phyloP scores from a whole-genome alignment of 78 protist species.

The Acrasis kona region DNA sequence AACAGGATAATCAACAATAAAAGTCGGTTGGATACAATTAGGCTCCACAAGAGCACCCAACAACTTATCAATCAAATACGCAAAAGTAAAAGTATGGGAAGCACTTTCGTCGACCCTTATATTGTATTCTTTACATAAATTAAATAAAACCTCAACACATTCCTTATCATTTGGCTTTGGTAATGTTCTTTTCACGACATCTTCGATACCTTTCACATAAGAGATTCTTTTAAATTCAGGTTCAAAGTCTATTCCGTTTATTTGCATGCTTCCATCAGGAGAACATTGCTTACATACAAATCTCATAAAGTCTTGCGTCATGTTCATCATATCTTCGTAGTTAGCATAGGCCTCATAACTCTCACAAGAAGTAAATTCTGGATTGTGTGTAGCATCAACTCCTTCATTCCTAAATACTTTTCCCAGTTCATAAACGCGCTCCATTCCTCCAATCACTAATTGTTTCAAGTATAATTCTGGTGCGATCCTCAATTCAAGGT shows the following conservation, averaged over 20 bases:
- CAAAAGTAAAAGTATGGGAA: neutral
- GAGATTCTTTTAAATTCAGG: constrained; percentile 32
- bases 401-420: constrained; percentile 47
- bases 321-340: constrained; percentile 51
- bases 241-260: constrained; percentile 13
- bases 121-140: neutral
- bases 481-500: constrained; percentile 30
- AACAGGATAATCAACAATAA: constrained; percentile 32
- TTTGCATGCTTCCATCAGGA: neutral
- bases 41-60: constrained; percentile 15
- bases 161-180: neutral
- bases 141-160: neutral
- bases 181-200: neutral
- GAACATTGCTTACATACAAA: neutral
- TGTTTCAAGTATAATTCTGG: constrained; percentile 61
- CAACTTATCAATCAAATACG: constrained; percentile 31
- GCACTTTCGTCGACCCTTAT: neutral
- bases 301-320: constrained; percentile 40
- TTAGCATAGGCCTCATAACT: constrained; percentile 48
- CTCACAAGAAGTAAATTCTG: constrained; percentile 64
- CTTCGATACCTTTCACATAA: constrained; percentile 20
- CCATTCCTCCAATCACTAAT: constrained; percentile 56
- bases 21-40: constrained; percentile 14
- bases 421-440: constrained; percentile 59
- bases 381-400: constrained; percentile 38